Conservation (phyloP, 2,329 filamentous ascomycete species). For the Neofusicoccum ribis region DNA sequence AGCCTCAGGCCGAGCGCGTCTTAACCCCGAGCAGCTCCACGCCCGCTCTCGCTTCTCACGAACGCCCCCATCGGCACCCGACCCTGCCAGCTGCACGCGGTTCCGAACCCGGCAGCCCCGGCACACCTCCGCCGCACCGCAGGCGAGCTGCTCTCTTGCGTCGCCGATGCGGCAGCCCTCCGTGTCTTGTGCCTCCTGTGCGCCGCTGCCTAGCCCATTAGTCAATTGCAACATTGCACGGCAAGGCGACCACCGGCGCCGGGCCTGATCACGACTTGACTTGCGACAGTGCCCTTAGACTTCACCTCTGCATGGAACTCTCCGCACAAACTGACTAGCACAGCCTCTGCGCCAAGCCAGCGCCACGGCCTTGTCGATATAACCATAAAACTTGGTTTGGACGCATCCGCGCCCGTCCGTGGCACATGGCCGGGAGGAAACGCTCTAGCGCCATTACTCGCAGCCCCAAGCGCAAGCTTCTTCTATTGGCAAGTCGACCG, state of each 20-base stretch:
- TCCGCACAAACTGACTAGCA: not conserved
- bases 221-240: constrained; percentile 4
- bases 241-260: constrained; percentile 4
- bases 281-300: not conserved
- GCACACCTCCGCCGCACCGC: not conserved
- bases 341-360: not conserved
- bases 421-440: not conserved
- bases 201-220: not conserved
- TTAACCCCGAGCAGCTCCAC: not conserved
- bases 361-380: constrained; percentile 9
- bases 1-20: not conserved
- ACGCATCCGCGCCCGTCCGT: constrained; percentile 3
- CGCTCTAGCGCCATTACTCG: constrained; percentile 12
- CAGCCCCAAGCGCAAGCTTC: not conserved
- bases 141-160: not conserved
- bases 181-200: not conserved
- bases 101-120: not conserved
- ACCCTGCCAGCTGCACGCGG: not conserved
- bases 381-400: constrained; percentile 14
- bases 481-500: not conserved
- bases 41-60: not conserved
- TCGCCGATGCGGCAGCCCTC: not conserved
- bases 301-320: not conserved
- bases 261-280: not conserved
- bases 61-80: not conserved